Evolutionary conservation across 805 yeast genomes (phyloP).

Genomic region (Schwanniomyces polymorphus): DNA sequence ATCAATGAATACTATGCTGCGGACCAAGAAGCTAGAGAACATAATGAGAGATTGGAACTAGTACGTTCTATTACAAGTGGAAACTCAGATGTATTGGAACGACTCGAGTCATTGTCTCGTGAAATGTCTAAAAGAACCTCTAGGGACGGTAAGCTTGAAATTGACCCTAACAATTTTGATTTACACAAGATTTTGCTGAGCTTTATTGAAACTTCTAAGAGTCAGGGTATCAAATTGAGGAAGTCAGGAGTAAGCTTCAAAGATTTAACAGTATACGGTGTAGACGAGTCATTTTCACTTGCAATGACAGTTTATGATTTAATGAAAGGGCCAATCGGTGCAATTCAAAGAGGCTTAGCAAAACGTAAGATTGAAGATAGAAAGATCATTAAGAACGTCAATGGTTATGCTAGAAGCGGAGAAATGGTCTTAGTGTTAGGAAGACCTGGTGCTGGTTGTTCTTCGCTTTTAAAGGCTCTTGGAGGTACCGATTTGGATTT

Average conservation of each 20-base stretch:
- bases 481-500: conserved; percentile 63
- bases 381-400: background rate
- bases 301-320: conserved; percentile 46
- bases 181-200: conserved; percentile 32
- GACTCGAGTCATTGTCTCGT: conserved; percentile 13
- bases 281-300: conserved; percentile 45
- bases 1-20: conserved; percentile 1
- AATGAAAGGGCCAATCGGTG: conserved; percentile 20
- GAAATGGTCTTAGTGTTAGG: conserved; percentile 72
- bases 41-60: conserved; percentile 4
- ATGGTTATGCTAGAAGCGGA: conserved; percentile 44
- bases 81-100: conserved; percentile 7
- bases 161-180: conserved; percentile 42
- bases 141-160: conserved; percentile 14
- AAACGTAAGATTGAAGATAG: background rate
- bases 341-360: background rate
- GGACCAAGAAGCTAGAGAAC: conserved; percentile 4
- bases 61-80: conserved; percentile 11
- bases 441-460: conserved; percentile 82
- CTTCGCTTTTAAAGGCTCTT: conserved; percentile 63
- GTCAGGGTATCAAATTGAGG: conserved; percentile 47
- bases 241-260: conserved; percentile 43
- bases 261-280: conserved; percentile 41
- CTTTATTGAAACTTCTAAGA: conserved; percentile 40
- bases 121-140: conserved; percentile 18